A percentile compares a stretch with the other conserved stretches of the same genome.
Conservation (phyloP, 73 alveolate genomes). For the Symbiodinium natans region DNA sequence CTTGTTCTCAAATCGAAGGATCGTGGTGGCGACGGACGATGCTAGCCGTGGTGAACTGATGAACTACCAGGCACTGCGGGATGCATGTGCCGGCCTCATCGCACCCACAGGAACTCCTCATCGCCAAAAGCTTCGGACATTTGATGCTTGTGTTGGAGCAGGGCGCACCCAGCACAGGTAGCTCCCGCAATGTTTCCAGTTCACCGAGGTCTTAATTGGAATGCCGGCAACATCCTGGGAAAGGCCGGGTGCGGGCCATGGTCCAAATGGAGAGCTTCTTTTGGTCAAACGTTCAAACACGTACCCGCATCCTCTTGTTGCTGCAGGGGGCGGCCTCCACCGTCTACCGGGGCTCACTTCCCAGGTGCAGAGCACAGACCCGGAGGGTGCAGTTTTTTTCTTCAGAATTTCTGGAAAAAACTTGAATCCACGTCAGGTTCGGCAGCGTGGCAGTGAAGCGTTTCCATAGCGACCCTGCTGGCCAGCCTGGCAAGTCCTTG, state of each 20-base stretch:
- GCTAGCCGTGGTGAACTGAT: conserved; percentile 42
- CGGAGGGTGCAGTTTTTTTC: not conserved
- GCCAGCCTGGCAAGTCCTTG: not conserved
- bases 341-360: conserved; percentile 45
- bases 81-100: conserved; percentile 20
- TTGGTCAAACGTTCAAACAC: no score
- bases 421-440: not conserved
- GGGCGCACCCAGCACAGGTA: not conserved
- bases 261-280: no score
- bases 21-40: conserved; percentile 72
- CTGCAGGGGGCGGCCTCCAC: conserved; percentile 59
- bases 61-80: conserved; percentile 2
- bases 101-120: no score
- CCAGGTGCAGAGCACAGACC: conserved; percentile 27
- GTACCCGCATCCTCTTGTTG: no score
- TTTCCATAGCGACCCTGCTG: conserved; percentile 59
- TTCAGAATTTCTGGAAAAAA: no score
- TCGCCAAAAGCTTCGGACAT: no score
- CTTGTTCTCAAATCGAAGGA: no score
- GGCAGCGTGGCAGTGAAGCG: conserved; percentile 75
- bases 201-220: conserved; percentile 49
- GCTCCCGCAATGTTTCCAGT: no score
- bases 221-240: conserved; percentile 36
- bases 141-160: no score
- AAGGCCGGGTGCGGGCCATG: not conserved